Evolutionary conservation across 2,329 filamentous ascomycete species (phyloP), one percentile per base, ranked within the genome.

Genomic region (Hypoxylon sp.): DNA sequence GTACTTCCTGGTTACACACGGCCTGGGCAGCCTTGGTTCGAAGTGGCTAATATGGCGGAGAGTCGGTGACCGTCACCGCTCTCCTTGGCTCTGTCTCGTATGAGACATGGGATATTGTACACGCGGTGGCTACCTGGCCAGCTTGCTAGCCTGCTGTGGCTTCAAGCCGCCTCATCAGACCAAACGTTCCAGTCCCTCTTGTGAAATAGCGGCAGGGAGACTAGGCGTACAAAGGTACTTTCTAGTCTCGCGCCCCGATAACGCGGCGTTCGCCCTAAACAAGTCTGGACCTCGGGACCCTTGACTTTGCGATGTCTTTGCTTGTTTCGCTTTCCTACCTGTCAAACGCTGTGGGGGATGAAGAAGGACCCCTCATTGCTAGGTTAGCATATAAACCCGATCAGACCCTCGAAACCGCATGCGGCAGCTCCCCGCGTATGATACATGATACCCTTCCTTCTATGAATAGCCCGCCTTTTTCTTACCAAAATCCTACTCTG

Each of bases 101-200:
- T 3, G 30, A 6, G n/a, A 34, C 11, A 13, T 15, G 2, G 11
- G 6, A 32, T 10, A 13, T 6, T 32, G 47, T 19, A 51, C 19
- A 19, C 32, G 26, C 47, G 20, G 48, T 15, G 20, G n/a, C 20
- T 50, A 50, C n/a, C 11, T 48, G 46, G 59, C 32, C 64, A 64
- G 52, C 51, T 50, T 43, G 15, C 24, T 62, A 56, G 53, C 56
- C 43, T 59, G 24, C 22, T 67, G 68, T 72, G 70, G 69, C 65
- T 68, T 68, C 61, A 43, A 62, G 30, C 62, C 51, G 62, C 54
- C 57, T 71, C 65, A 71, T 70, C 68, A 69, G 68, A 68, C 67
- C 68, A 72, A 41, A 41, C 71, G 68, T 73, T 73, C 71, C 70
- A 73, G 68, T 70, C 64, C 51, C 17, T 52, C 46, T n/a, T 43